These are phyloP conservation scores for Diplodia intermedia DNA, from an alignment of 2,329 filamentous ascomycete species.

Conservation along the genomic window DNA sequence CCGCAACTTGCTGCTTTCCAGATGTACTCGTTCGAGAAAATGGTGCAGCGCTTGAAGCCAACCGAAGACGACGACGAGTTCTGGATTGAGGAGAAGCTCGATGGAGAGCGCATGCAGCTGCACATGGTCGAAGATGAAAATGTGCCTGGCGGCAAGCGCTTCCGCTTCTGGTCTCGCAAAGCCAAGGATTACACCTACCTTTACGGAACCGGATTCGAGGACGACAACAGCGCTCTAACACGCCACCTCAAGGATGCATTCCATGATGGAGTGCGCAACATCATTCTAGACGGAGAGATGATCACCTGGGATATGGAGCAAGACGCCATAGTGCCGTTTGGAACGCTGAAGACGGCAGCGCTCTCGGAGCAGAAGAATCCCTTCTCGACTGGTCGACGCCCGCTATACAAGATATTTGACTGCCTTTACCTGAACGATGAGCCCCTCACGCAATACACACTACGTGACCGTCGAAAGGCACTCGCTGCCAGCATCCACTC, in stretches of 20 bases:
- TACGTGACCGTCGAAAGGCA: slow-evolving; percentile 79
- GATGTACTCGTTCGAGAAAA: slow-evolving; percentile 79
- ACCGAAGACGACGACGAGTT: slow-evolving; percentile 77
- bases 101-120: slow-evolving; percentile 96
- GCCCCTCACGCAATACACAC: slow-evolving; percentile 79
- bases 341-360: slow-evolving; percentile 90
- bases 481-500: slow-evolving; percentile 73
- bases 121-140: slow-evolving; percentile 80
- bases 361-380: slow-evolving; percentile 79
- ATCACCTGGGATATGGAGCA: slow-evolving; percentile 93
- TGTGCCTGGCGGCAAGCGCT: slow-evolving; percentile 72
- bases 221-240: slow-evolving; percentile 78
- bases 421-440: slow-evolving; percentile 86
- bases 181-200: slow-evolving; percentile 96
- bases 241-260: slow-evolving; percentile 82
- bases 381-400: slow-evolving; percentile 69
- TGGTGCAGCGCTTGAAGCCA: slow-evolving; percentile 72
- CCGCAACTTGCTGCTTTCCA: slow-evolving; percentile 95
- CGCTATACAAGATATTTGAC: slow-evolving; percentile 87
- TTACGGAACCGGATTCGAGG: slow-evolving; percentile 79
- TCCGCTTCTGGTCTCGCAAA: slow-evolving; percentile 93
- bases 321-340: slow-evolving; percentile 86
- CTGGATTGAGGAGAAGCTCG: slow-evolving; percentile 98
- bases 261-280: slow-evolving; percentile 75
- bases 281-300: slow-evolving; percentile 98